Base-by-base conservation (phyloP, 1,284 basidiomycete species). In the Ceratobasidium theobromae region DNA sequence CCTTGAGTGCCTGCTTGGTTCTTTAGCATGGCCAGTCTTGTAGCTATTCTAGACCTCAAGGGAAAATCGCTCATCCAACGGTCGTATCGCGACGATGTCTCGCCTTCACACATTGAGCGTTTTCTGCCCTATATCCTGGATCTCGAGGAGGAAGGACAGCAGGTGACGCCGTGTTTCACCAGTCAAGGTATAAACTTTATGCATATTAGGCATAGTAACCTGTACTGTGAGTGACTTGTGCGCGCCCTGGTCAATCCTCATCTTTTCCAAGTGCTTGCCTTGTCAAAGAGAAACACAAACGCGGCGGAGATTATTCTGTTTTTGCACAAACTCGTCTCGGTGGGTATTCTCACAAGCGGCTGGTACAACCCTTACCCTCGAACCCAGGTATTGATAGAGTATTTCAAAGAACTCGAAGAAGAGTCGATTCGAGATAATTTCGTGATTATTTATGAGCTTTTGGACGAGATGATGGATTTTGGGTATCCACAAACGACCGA, bases 391-490 rank as follows among this genome's bases (percentile, higher is more conserved):
- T 83, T 99, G 58, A 85, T 96, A 62, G 97, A 98, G 75, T 99
- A 99, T 83, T 99, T 99, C 82, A 98, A 98, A 78, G 95, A 98
- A 76, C 86, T 99, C 18, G 97, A 99, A 77, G 97, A 99, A 74
- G 97, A 99, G 79, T 96, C 93, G 40, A 98, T 99, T 76, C 84
- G 96, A 16, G 97, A 99, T 79, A 99, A 99, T 77, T 98, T 98
- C 76, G 95, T 97, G 60, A 95, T 97, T 76, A 96, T 98, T 64
- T 97, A 95, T 76, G 95, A 97, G 76, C 85, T 99, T 55, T 84
- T 99, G 79, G 97, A 99, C 75, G 96, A 99, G 81, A 98, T 99
- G 94, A 98, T 99, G 95, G 96, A 99, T 80, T 99, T 98, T 79
- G 97, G 97, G 12, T 98, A 93, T 76, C 96, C 96, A 0, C 97